A percentile compares a stretch with the other conserved stretches of the same genome.
These are phyloP conservation scores for Jimgerdemannia lactiflua DNA, from an alignment of 192 early-diverging fungal genomes.

Conservation along the genomic window DNA sequence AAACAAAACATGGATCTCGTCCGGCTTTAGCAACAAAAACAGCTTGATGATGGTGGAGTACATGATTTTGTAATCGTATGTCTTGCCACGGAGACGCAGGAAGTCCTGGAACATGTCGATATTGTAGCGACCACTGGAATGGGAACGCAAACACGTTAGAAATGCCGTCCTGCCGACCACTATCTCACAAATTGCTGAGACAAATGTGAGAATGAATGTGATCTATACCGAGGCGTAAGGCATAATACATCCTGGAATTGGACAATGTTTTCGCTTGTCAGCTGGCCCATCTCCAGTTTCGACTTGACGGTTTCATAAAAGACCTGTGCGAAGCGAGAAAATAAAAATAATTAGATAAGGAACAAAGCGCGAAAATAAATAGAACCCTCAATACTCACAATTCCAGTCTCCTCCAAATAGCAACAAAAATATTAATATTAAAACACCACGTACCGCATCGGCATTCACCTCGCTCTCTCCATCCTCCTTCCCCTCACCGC, in stretches of 20 bases:
- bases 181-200: background rate
- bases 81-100: constrained; percentile 94
- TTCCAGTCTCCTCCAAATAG: background rate
- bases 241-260: constrained; percentile 87
- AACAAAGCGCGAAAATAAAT: background rate
- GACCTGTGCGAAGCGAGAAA: constrained; percentile 29
- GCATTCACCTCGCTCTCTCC: constrained; percentile 72
- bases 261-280: constrained; percentile 85
- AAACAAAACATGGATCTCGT: constrained; percentile 90
- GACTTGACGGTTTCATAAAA: constrained; percentile 93
- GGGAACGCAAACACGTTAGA: background rate
- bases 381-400: too few relatives aligned
- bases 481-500: constrained; percentile 52
- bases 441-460: constrained; percentile 23
- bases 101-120: constrained; percentile 91
- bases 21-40: constrained; percentile 90
- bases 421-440: background rate
- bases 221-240: constrained; percentile 78
- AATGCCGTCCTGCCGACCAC: too few relatives aligned
- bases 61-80: constrained; percentile 96
- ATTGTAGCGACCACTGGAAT: constrained; percentile 83
- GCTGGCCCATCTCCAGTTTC: constrained; percentile 83
- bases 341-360: background rate
- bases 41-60: constrained; percentile 82
- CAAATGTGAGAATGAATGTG: constrained; percentile 1